These are phyloP conservation scores for Parathielavia hyrcaniae DNA, from an alignment of 495 filamentous ascomycete genomes.

Conservation along the genomic window DNA sequence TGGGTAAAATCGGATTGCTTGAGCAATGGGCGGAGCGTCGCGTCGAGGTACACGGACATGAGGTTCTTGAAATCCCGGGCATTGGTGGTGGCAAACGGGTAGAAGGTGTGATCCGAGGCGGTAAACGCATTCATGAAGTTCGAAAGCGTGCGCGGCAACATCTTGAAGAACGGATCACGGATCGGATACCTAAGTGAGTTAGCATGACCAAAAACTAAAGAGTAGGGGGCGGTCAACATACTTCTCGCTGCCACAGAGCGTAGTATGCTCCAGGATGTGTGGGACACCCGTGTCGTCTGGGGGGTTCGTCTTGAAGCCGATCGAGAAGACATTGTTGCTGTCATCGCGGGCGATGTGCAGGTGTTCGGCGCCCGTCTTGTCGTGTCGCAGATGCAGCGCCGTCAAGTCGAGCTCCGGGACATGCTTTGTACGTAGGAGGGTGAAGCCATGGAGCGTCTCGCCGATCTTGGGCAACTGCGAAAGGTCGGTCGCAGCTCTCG, in stretches of 20 bases:
- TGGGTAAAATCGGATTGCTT: slow-evolving; percentile 89
- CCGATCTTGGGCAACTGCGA: slow-evolving; percentile 67
- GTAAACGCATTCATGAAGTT: slow-evolving; percentile 99
- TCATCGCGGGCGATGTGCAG: slow-evolving; percentile 91
- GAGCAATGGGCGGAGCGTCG: slow-evolving; percentile 80
- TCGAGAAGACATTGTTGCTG: slow-evolving; percentile 98
- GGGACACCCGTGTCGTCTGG: slow-evolving; percentile 93
- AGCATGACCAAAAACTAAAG: not conserved
- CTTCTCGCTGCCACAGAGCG: slow-evolving; percentile 95
- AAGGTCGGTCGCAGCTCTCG: slow-evolving; percentile 63
- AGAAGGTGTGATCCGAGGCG: slow-evolving; percentile 91
- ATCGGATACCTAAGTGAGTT: slow-evolving; percentile 71
- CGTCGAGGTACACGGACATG: slow-evolving; percentile 93
- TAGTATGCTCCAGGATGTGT: slow-evolving; percentile 96
- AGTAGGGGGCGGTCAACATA: slow-evolving; percentile 32
- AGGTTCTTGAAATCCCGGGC: slow-evolving; percentile 90
- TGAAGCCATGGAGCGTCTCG: slow-evolving; percentile 88
- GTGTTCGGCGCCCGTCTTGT: slow-evolving; percentile 92
- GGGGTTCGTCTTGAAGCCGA: slow-evolving; percentile 98
- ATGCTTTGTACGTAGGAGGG: slow-evolving; percentile 76
- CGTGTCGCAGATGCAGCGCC: slow-evolving; percentile 80
- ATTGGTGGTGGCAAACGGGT: slow-evolving; percentile 98
- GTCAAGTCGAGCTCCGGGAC: slow-evolving; percentile 91
- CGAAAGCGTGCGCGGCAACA: slow-evolving; percentile 92
- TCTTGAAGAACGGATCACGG: slow-evolving; percentile 98